Base-by-base conservation (phyloP, 345 rosid species). In the Salix caprea region DNA sequence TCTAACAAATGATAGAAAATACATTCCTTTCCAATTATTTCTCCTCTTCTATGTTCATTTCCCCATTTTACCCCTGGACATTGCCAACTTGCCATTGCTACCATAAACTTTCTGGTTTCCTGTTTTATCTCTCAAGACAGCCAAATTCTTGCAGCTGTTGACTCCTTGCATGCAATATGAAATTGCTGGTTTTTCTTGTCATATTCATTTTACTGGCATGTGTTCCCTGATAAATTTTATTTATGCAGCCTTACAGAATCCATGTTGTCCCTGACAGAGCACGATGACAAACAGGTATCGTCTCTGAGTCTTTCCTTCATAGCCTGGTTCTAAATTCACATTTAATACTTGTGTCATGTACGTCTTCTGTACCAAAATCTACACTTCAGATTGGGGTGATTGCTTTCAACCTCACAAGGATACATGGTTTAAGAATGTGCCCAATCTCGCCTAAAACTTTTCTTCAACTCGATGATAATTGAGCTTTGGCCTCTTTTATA, bases 201-300 rank as follows among this genome's bases (percentile, higher is more conserved):
- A 10, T 46, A 13, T 39, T 15, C 1, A n/a, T 44, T 36, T 26
- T 40, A 15, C 64, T 56, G 67, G 12, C 67, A 23, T 72, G 39
- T 69, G 70, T 30, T 79, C 7, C 23, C 69, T 74, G 61, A 69
- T 23, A 9, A 19, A 7, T 74, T 54, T 72, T 79, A 72, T 83
- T 81, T 37, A 12, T 88, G 92, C 97, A 96, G 99, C 88, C 92
- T 94, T 82, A 87, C 79, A 74, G 93, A 89, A 46, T 94, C 98
- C 39, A 91, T 96, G 56, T 86, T 96, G 80, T 91, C 94, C 48
- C 88, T 96, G 84, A 93, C 99, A 40, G 99, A 96, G 85, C 99
- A 96, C 78, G 90, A 87, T 69, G 98, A 96, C 84, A 91, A 87
- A 82, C 93, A 92, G 98, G 98, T 93, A 85, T 71, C 9, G 19